Evolutionary conservation across 176 grass and related monocot genomes (phyloP).

Genomic region (barley (Hordeum vulgare)): DNA sequence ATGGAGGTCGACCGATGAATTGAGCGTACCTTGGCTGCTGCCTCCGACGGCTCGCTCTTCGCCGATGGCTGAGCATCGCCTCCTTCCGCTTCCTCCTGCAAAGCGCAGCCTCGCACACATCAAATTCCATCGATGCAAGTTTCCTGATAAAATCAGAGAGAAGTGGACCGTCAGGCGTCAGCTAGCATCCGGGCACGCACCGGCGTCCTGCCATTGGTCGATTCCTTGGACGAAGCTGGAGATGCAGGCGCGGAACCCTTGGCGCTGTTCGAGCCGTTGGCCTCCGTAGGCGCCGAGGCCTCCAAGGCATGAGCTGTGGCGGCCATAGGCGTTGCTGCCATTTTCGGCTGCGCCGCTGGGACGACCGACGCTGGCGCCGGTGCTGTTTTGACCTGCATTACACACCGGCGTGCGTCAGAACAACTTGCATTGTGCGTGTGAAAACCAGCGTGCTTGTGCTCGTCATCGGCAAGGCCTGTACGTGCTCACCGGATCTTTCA

Average conservation of each 20-base stretch:
- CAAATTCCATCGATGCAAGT: background rate
- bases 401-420: background rate
- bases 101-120: background rate
- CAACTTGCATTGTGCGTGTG: background rate
- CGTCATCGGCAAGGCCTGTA: background rate
- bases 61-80: background rate
- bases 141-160: background rate
- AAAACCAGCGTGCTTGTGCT: background rate
- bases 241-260: background rate
- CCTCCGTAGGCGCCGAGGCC: background rate
- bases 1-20: background rate
- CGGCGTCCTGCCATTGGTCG: background rate
- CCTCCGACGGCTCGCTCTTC: background rate
- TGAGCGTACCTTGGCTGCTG: constrained; percentile 9
- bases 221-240: no score
- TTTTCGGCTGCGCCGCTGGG: background rate
- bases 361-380: background rate
- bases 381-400: background rate
- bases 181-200: background rate
- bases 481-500: constrained; percentile 37
- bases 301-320: background rate
- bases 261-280: background rate
- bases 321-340: background rate
- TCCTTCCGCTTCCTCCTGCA: background rate
- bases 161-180: background rate